These are phyloP conservation scores for Sporodiniella umbellata DNA, from an alignment of 371 early-diverging fungal species.

Conservation along the genomic window DNA sequence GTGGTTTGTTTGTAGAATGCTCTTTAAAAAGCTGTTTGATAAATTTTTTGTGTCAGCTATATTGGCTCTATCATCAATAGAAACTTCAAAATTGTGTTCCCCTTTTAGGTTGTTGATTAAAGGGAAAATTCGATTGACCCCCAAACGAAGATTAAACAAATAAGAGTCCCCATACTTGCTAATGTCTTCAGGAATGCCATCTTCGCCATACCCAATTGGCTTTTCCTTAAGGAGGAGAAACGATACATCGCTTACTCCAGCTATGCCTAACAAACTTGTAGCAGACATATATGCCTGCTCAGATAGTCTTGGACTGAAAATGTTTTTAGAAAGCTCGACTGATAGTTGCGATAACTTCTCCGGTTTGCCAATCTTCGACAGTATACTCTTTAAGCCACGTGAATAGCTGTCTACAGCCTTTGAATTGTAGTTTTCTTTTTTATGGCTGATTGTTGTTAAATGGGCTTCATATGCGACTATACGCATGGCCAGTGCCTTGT, in stretches of 20 bases:
- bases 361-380: slow-evolving; percentile 36
- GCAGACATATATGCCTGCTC: slow-evolving; percentile 13
- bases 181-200: slow-evolving; percentile 24
- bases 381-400: slow-evolving; percentile 31
- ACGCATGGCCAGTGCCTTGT: slow-evolving; percentile 37
- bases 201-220: slow-evolving; percentile 23
- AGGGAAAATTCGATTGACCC: slow-evolving; percentile 21
- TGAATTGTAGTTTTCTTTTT: not conserved
- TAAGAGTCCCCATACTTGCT: slow-evolving; percentile 41
- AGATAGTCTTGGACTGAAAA: slow-evolving; percentile 12
- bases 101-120: slow-evolving; percentile 9
- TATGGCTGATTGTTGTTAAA: slow-evolving; percentile 25
- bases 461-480: slow-evolving; percentile 41
- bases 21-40: slow-evolving; percentile 14
- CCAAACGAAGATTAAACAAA: slow-evolving; percentile 35
- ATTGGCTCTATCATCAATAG: slow-evolving; percentile 4
- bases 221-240: slow-evolving; percentile 4
- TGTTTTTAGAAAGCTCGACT: slow-evolving; percentile 22
- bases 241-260: slow-evolving; percentile 6
- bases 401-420: slow-evolving; percentile 20
- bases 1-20: slow-evolving; percentile 27
- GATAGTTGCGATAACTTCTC: slow-evolving; percentile 25
- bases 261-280: slow-evolving; percentile 6
- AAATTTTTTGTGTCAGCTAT: slow-evolving; percentile 17
- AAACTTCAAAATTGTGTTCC: slow-evolving; percentile 9